Conservation (phyloP, 106 monocot genomes). For the Cymbidium sinense region DNA sequence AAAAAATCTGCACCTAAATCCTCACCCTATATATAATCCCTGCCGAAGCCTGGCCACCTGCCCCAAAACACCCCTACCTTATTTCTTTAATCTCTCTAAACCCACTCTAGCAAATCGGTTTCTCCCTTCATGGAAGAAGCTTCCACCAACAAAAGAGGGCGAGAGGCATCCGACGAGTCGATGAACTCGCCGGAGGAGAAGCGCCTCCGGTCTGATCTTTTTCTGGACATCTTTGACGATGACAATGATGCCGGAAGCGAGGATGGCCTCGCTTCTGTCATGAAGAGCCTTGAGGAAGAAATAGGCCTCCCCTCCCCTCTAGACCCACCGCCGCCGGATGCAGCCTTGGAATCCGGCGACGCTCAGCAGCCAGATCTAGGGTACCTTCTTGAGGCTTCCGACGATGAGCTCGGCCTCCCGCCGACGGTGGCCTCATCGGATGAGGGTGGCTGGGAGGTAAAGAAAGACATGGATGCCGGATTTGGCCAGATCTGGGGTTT, state of each 20-base stretch:
- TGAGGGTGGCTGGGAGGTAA: background rate
- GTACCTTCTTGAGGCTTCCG: slow-evolving; percentile 73
- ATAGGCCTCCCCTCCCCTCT: slow-evolving; percentile 3
- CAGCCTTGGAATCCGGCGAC: background rate
- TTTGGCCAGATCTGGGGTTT: slow-evolving; percentile 55
- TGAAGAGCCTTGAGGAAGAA: slow-evolving; percentile 46
- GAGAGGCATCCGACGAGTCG: slow-evolving; percentile 1
- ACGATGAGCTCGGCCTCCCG: slow-evolving; percentile 85
- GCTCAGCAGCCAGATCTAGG: slow-evolving; percentile 41
- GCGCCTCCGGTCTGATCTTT: slow-evolving; percentile 8
- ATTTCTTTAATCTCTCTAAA: background rate
- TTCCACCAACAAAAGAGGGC: background rate
- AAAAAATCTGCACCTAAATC: slow-evolving; percentile 2
- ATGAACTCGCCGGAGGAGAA: slow-evolving; percentile 11
- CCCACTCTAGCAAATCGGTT: background rate
- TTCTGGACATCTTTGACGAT: slow-evolving; percentile 18
- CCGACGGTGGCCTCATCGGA: slow-evolving; percentile 33
- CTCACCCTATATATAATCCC: slow-evolving; percentile 15
- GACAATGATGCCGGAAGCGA: slow-evolving; percentile 12
- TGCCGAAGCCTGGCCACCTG: background rate
- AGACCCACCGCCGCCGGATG: background rate
- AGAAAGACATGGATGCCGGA: background rate
- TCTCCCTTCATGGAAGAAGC: slow-evolving; percentile 10
- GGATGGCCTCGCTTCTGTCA: slow-evolving; percentile 28
- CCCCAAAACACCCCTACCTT: slow-evolving; percentile 11